Evolutionary conservation across 2,329 filamentous ascomycete genomes (phyloP), one percentile per base, ranked within the genome.

Genomic region (Neocucurbitaria cava): DNA sequence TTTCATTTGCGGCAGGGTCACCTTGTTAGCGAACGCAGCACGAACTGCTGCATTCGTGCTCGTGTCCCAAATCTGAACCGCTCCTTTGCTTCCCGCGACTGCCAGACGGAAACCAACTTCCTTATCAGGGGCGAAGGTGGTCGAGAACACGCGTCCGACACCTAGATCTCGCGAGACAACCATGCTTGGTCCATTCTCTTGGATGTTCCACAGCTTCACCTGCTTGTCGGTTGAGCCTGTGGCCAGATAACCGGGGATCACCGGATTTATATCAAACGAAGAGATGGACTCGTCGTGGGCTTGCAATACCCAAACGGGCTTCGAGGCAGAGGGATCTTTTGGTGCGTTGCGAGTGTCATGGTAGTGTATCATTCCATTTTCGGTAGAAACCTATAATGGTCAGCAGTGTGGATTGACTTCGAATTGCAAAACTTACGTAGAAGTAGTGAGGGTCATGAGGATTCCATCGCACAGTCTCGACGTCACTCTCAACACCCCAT

Each of bases 151-250:
- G 78, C 94, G 96, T 56, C 95, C 95, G 17, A 99, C 91, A 49
- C 96, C 95, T 41, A 98, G 81, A 75, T 98, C 94, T 64, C 95
- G 88, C 23, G 91, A 90, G 5, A 96, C 91, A 1, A 99, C 92
- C 86, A 99, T 90, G 56, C 87, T 90, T 1, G 95, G 95, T 2
- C 92, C 92, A 36, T 85, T 85, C 11, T 89, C 77, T 65, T 89
- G 85, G 52, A 97, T 87, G 77, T 96, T 96, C 95, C 95, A 99
- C 52, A 99, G 83, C 83, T 99, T 99, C 67, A 98, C 92, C 5
- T 89, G 91, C 81, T 92, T 94, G 81, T 99, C 95, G 13, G 91
- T 93, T 2, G 92, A 96, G 3, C 93, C 95, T 0, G 95, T 98
- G 13, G 87, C 95, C 77, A 99, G 85, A 83, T 91, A 97, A 39